phyloP scores from a whole-genome alignment of 352 stramenopile genomes.

The Lagenidium sp. region DNA sequence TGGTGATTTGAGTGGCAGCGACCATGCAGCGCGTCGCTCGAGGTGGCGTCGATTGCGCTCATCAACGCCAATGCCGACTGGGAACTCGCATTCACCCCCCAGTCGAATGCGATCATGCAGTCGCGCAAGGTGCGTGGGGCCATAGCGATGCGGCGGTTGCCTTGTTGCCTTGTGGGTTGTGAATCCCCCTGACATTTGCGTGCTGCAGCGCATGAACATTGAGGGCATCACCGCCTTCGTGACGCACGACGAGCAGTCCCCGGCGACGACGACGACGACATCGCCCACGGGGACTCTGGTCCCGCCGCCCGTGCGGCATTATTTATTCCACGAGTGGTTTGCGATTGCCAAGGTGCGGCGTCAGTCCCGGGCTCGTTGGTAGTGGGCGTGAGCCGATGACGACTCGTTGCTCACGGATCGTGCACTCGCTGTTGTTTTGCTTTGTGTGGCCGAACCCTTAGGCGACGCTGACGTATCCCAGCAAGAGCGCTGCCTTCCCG shows the following conservation, averaged over 20 bases:
- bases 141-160: too few species aligned
- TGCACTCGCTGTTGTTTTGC: too few species aligned
- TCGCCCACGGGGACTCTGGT: too few species aligned
- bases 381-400: too few species aligned
- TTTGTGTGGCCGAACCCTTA: too few species aligned
- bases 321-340: constrained; percentile 84
- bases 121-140: constrained; percentile 56
- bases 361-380: too few species aligned
- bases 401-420: too few species aligned
- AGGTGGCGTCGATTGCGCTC: constrained; percentile 49
- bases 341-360: constrained; percentile 75
- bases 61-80: constrained; percentile 75
- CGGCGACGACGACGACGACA: background rate
- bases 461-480: constrained; percentile 66
- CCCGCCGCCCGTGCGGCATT: constrained; percentile 31
- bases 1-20: too few species aligned
- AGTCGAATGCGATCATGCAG: constrained; percentile 68
- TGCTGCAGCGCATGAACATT: constrained; percentile 51
- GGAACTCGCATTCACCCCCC: constrained; percentile 62
- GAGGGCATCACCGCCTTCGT: constrained; percentile 66
- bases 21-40: constrained; percentile 55
- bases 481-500: constrained; percentile 61
- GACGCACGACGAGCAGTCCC: constrained; percentile 32
- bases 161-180: too few species aligned
- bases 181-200: too few species aligned